Conservation (phyloP, 164 flowering plant species). For the Magnolia kwangsiensis region DNA sequence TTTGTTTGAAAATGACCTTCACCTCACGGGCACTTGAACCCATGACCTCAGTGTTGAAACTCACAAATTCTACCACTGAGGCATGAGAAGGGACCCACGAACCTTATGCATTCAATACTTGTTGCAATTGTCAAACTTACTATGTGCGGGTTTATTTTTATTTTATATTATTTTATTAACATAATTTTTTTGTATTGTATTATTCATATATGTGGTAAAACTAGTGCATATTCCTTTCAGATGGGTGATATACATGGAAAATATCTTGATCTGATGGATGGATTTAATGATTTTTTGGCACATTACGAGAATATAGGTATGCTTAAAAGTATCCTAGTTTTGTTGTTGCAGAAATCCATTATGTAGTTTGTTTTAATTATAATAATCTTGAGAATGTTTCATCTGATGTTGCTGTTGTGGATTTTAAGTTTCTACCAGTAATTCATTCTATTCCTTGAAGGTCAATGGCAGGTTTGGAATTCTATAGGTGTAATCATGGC, state of each 20-base stretch:
- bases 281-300: slow-evolving; percentile 61
- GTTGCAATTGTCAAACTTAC: no score
- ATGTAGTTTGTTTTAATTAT: not conserved
- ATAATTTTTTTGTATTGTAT: no score
- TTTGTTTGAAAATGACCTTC: no score
- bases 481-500: not conserved
- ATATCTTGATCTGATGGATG: slow-evolving; percentile 78
- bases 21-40: no score
- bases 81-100: no score
- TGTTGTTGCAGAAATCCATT: not conserved
- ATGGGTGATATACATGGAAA: slow-evolving; percentile 65
- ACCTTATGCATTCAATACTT: no score
- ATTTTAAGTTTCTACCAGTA: not conserved
- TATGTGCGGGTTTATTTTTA: no score
- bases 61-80: no score
- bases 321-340: not conserved
- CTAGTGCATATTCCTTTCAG: slow-evolving; percentile 28
- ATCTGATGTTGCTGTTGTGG: not conserved
- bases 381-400: not conserved
- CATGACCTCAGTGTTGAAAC: no score
- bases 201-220: not conserved
- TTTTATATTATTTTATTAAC: no score
- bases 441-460: not conserved
- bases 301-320: slow-evolving; percentile 72
- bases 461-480: not conserved